Conservation (phyloP, 2,329 filamentous ascomycete species). For the Trematosphaeria pertusa region DNA sequence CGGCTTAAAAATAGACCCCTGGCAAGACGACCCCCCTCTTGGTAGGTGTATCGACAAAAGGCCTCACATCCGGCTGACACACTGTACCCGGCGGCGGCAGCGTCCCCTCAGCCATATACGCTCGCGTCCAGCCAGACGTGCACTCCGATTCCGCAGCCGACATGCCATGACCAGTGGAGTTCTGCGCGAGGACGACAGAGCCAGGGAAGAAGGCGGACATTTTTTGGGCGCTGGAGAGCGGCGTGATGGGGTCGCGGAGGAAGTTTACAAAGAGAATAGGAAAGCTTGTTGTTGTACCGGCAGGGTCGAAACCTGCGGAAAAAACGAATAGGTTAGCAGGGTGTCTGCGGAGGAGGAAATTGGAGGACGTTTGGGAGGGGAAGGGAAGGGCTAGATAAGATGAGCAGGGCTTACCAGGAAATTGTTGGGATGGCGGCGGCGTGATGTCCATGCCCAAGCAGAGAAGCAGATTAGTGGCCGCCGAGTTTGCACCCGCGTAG, state of each 20-base stretch:
- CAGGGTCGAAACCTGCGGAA: slow-evolving; percentile 2
- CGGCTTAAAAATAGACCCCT: too few relatives aligned
- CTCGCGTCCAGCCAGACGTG: background rate
- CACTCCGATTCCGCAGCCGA: background rate
- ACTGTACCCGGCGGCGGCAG: background rate
- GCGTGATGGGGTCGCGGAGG: slow-evolving; percentile 62
- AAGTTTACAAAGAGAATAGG: slow-evolving; percentile 63
- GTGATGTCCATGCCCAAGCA: slow-evolving; percentile 1
- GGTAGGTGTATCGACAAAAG: too few relatives aligned
- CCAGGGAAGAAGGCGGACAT: slow-evolving; percentile 48
- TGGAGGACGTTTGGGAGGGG: too few relatives aligned
- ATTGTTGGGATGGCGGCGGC: slow-evolving; percentile 2
- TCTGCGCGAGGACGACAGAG: slow-evolving; percentile 44
- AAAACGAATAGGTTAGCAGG: background rate
- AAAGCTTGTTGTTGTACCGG: slow-evolving; percentile 49
- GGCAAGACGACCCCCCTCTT: too few relatives aligned
- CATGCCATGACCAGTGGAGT: background rate
- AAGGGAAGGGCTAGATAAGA: too few relatives aligned
- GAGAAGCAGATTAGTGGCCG: background rate
- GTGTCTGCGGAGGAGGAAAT: background rate
- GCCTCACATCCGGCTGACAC: background rate
- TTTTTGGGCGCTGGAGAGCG: slow-evolving; percentile 40
- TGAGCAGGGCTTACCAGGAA: background rate
- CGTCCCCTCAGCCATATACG: background rate
- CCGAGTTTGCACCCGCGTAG: background rate